phyloP scores from a whole-genome alignment of 441 rosid genomes.

The Melianthus villosus region DNA sequence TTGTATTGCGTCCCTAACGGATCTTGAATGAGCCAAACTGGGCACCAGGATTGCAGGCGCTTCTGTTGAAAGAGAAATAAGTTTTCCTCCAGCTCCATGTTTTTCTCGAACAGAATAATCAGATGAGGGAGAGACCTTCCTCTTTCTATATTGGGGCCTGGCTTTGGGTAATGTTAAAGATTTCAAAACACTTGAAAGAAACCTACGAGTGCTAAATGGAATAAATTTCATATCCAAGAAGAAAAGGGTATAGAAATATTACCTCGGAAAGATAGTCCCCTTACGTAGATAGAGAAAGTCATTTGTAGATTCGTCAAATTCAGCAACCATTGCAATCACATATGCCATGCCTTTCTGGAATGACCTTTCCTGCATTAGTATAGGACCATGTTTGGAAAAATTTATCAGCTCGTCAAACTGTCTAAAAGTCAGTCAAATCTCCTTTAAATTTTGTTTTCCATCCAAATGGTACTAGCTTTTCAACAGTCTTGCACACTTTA shows the following conservation, averaged over 20 bases:
- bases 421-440: too few relatives aligned
- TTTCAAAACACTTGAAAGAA: background rate
- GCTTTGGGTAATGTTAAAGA: conserved; percentile 22
- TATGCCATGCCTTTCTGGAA: conserved; percentile 52
- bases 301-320: conserved; percentile 76
- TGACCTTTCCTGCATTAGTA: conserved; percentile 68
- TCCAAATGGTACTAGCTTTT: too few relatives aligned
- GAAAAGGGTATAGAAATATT: conserved; percentile 11
- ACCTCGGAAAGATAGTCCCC: conserved; percentile 73
- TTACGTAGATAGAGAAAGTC: conserved; percentile 72
- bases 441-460: too few relatives aligned
- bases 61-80: conserved; percentile 19
- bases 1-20: conserved; percentile 58
- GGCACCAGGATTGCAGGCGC: conserved; percentile 60
- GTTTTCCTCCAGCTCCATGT: conserved; percentile 21
- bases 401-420: too few relatives aligned
- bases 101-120: too few relatives aligned
- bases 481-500: too few relatives aligned
- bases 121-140: conserved; percentile 23
- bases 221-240: too few relatives aligned
- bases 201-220: too few relatives aligned
- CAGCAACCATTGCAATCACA: conserved; percentile 81
- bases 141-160: conserved; percentile 60
- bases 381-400: too few relatives aligned
- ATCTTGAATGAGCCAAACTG: conserved; percentile 44